Percentiles rank a stretch among this genome's conserved stretches.
Evolutionary conservation across 2,329 filamentous ascomycete species (phyloP).

Genomic region (Diaporthe eres): DNA sequence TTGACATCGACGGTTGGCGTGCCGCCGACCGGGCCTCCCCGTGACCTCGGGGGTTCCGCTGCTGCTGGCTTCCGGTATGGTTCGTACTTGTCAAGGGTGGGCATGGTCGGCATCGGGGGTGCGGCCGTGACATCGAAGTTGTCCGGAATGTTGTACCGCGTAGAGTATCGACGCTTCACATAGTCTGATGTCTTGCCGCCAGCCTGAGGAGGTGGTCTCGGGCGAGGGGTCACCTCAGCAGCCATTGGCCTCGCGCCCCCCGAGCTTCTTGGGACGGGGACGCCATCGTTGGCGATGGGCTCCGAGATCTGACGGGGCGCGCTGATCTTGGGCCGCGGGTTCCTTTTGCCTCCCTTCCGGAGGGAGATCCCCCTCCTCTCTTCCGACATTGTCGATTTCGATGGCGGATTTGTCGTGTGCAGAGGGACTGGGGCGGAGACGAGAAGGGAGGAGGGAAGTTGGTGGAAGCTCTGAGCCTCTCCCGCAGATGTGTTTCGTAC

Average conservation of each 20-base stretch:
- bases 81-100: conserved; percentile 72
- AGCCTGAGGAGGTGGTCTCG: conserved; percentile 64
- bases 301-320: conserved; percentile 74
- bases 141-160: conserved; percentile 82
- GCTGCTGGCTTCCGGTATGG: conserved; percentile 52
- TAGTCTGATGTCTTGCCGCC: conserved; percentile 82
- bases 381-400: conserved; percentile 27
- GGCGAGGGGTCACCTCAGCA: conserved; percentile 48
- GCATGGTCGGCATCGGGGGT: conserved; percentile 79
- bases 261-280: conserved; percentile 51
- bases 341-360: conserved; percentile 72
- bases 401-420: conserved; percentile 8
- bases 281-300: conserved; percentile 68
- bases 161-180: conserved; percentile 95
- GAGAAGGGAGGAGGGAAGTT: background rate
- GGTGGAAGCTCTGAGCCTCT: conserved; percentile 7
- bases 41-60: conserved; percentile 31
- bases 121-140: conserved; percentile 76
- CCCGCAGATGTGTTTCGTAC: conserved; percentile 35
- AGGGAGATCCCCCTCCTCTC: conserved; percentile 59
- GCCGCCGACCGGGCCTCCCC: conserved; percentile 62
- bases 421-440: background rate
- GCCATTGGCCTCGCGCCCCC: conserved; percentile 50
- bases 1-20: conserved; percentile 81
- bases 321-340: conserved; percentile 73